Percentiles rank a stretch among this genome's conserved stretches.
Evolutionary conservation across 306 rosid genomes (phyloP).

Genomic region (Parietaria judaica): DNA sequence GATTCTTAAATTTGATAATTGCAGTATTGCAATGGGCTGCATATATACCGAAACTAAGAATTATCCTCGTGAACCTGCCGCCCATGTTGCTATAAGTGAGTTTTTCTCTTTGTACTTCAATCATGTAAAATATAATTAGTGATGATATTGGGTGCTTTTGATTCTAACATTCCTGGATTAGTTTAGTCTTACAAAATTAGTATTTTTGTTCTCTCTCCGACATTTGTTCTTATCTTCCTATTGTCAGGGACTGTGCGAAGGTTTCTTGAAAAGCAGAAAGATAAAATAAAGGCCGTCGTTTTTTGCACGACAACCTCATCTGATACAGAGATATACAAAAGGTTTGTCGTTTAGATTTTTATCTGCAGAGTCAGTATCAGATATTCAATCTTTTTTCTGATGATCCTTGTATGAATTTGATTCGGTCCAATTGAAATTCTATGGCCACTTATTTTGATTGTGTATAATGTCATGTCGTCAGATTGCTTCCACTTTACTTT

Average conservation of each 20-base stretch:
- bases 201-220: neutral
- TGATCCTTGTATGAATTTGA: too few relatives aligned
- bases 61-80: slow-evolving; percentile 99
- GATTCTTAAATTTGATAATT: slow-evolving; percentile 26
- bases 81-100: slow-evolving; percentile 98
- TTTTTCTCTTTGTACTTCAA: slow-evolving; percentile 6
- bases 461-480: slow-evolving; percentile 21
- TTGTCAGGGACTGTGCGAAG: slow-evolving; percentile 85
- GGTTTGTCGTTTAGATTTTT: slow-evolving; percentile 26
- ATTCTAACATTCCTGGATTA: neutral
- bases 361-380: too few relatives aligned
- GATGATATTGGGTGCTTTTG: neutral
- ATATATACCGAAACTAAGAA: slow-evolving; percentile 86
- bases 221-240: slow-evolving; percentile 10
- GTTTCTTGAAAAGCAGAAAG: slow-evolving; percentile 88
- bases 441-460: slow-evolving; percentile 14
- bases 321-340: slow-evolving; percentile 94
- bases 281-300: slow-evolving; percentile 74
- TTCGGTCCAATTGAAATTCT: slow-evolving; percentile 2
- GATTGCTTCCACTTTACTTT: slow-evolving; percentile 96
- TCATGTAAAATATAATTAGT: neutral
- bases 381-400: too few relatives aligned
- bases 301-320: slow-evolving; percentile 73
- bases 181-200: neutral
- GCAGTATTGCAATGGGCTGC: slow-evolving; percentile 95